Base-by-base conservation (phyloP, 2,329 filamentous ascomycete species). In the Zasmidium angulare region DNA sequence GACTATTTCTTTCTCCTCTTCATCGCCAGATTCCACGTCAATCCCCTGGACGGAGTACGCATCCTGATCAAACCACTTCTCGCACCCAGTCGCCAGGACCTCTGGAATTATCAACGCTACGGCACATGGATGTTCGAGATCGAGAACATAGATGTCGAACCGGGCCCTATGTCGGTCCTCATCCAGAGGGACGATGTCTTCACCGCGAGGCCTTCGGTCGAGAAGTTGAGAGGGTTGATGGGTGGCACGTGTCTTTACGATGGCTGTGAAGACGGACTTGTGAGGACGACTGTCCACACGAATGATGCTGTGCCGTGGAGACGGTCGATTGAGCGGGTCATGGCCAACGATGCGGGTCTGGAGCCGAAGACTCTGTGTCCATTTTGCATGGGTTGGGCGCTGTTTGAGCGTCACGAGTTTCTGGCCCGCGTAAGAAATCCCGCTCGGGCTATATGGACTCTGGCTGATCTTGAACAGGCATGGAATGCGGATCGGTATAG, bases 321-420 rank as follows among this genome's bases (percentile, higher is more conserved):
- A 9, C 24, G 24, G 21, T 50, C 23, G 10, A 31, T 14, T 1
- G 48, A 50, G 20, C 26, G 55, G 22, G 31, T 21, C 26, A 31
- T 26, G 11, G 56, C 46, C 3, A 49, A 17, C 14, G 29, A 26
- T 3, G 50, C 51, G 3, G 46, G 56, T 17, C 19, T 20, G 17
- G 51, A 53, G 11, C 17, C 46, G 3, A 21, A 23, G 48, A 53
- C 50, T 3, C 9, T 58, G 3, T 58, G 56, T 29, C 56, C 56
- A 22, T 58, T 53, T 24, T 58, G 56, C 20, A 58, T 58, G 56
- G 56, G 51, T 21, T 17, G 26, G 20, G 51, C 47, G 1, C 19
- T 59, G n/a, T 54, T 54, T 19, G 46, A 54, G 21, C 19, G 26
- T 26, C 56, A 59, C 40, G 56, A 59, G 43, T 47, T 50, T 54